Conservation (phyloP, 2,329 filamentous ascomycete species). For the Cladophialophora psammophila region DNA sequence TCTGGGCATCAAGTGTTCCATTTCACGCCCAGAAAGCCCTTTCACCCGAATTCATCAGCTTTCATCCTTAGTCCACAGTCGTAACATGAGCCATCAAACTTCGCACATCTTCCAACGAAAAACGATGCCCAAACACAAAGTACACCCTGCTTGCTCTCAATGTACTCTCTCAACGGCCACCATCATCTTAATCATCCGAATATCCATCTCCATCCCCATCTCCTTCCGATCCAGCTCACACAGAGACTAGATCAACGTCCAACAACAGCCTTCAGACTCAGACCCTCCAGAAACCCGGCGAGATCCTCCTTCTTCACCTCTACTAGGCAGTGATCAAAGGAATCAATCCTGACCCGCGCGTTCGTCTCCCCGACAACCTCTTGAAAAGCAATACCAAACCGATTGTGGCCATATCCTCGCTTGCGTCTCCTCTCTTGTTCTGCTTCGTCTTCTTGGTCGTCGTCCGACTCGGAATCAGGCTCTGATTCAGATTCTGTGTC, state of each 20-base stretch:
- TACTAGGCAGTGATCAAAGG: slow-evolving; percentile 96
- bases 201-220: not conserved
- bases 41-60: not conserved
- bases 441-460: slow-evolving; percentile 60
- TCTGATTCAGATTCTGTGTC: slow-evolving; percentile 70
- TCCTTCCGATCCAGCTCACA: not conserved
- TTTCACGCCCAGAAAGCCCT: not conserved
- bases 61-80: not conserved
- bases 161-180: slow-evolving; percentile 5
- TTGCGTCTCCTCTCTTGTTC: slow-evolving; percentile 62
- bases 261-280: slow-evolving; percentile 89
- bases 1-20: not conserved
- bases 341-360: slow-evolving; percentile 88
- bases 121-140: not conserved
- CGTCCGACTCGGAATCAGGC: slow-evolving; percentile 51
- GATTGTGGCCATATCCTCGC: slow-evolving; percentile 78
- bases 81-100: slow-evolving; percentile 5
- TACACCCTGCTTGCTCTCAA: not conserved
- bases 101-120: not conserved
- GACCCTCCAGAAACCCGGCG: slow-evolving; percentile 83
- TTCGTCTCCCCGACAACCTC: slow-evolving; percentile 92
- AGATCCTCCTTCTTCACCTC: slow-evolving; percentile 98
- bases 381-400: slow-evolving; percentile 94
- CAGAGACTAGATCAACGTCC: slow-evolving; percentile 46
- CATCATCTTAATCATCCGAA: not conserved